A percentile compares a stretch with the other conserved stretches of the same genome.
Evolutionary conservation across 768 basidiomycete genomes (phyloP).

Genomic region (Rhizopogon salebrosus): DNA sequence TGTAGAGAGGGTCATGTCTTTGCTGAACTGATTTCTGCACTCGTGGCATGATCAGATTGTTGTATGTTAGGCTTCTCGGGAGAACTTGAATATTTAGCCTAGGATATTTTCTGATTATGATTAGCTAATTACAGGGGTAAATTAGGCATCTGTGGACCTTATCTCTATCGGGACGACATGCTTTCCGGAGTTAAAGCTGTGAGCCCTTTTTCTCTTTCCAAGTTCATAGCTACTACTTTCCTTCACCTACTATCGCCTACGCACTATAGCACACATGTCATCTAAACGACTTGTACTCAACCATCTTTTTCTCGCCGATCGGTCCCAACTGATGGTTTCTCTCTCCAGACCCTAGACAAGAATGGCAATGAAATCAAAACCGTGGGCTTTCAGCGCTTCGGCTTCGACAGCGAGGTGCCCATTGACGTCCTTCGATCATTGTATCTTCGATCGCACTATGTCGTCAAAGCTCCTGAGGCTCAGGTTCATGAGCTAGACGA

Average conservation of each 20-base stretch:
- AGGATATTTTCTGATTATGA: background rate
- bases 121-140: background rate
- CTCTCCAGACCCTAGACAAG: slow-evolving; percentile 59
- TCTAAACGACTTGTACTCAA: slow-evolving; percentile 15
- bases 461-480: slow-evolving; percentile 36
- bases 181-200: slow-evolving; percentile 7
- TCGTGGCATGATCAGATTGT: slow-evolving; percentile 58
- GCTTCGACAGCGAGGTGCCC: slow-evolving; percentile 83
- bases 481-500: slow-evolving; percentile 33
- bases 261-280: slow-evolving; percentile 18
- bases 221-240: too few species aligned
- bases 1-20: slow-evolving; percentile 83
- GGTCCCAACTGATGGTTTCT: slow-evolving; percentile 5
- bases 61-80: slow-evolving; percentile 6
- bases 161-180: background rate
- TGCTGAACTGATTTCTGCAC: slow-evolving; percentile 48
- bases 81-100: slow-evolving; percentile 6
- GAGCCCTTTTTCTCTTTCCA: slow-evolving; percentile 2
- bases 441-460: slow-evolving; percentile 81
- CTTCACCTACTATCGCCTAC: background rate
- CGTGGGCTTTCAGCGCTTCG: slow-evolving; percentile 84
- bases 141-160: background rate
- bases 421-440: slow-evolving; percentile 80
- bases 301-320: background rate
- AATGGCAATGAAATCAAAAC: slow-evolving; percentile 67